Evolutionary conservation across 176 grass and related monocot species (phyloP).

Genomic region (maize (Zea mays)): Zm-B73-REFERENCE-NAM-5.0 NC_050105.1:7370501-7371000

Average conservation of each 20-base stretch:
- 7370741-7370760: neutral
- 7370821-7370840: neutral
- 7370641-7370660: no score
- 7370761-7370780: neutral
- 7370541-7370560: no score
- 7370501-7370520: neutral
- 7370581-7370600: neutral
- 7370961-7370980: neutral
- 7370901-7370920: neutral
- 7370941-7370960: neutral
- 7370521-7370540: neutral
- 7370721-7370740: neutral
- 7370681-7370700: no score
- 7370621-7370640: no score
- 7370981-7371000: constrained; percentile 19
- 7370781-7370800: neutral
- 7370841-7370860: neutral
- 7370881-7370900: neutral
- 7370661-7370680: no score
- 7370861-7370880: neutral
- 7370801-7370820: neutral
- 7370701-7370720: no score
- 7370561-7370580: neutral
- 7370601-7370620: neutral
- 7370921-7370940: neutral